phyloP scores from a whole-genome alignment of 75 land plant species.

The Isoetes taiwanensis region DNA sequence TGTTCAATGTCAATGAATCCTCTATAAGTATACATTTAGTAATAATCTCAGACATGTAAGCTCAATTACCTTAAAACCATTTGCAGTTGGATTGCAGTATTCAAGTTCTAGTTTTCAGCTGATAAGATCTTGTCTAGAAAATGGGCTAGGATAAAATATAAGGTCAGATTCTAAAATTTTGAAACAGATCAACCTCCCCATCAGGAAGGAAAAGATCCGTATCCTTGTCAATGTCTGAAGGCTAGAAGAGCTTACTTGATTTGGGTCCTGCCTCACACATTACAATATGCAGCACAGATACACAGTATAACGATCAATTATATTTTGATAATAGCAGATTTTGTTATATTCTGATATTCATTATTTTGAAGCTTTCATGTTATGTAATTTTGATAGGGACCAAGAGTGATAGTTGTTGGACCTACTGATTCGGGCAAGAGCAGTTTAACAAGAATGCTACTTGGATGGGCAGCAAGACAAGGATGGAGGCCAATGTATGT shows the following conservation, averaged over 20 bases:
- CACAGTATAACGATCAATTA: too few species aligned
- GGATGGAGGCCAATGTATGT: constrained; percentile 96
- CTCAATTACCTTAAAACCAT: constrained; percentile 14
- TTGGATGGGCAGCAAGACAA: constrained; percentile 86
- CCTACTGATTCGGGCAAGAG: constrained; percentile 99
- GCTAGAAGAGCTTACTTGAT: constrained; percentile 69
- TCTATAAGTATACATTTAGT: not conserved
- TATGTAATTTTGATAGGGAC: constrained; percentile 54
- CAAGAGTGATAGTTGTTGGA: constrained; percentile 93
- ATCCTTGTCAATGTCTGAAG: constrained; percentile 17
- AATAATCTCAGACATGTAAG: too few species aligned
- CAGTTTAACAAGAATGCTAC: constrained; percentile 75
- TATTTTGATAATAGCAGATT: too few species aligned
- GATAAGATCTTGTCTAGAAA: constrained; percentile 89
- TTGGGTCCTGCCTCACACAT: constrained; percentile 95
- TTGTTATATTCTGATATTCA: too few species aligned
- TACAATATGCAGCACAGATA: too few species aligned
- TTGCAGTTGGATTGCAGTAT: constrained; percentile 10
- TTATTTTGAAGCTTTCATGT: too few species aligned
- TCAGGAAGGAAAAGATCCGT: constrained; percentile 56
- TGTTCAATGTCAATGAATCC: constrained; percentile 47
- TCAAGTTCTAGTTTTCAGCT: constrained; percentile 91
- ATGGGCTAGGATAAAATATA: constrained; percentile 35
- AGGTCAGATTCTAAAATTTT: not conserved
- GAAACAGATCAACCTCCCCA: constrained; percentile 30